These are phyloP conservation scores for Tetrapisispora taiwanensis DNA, from an alignment of 805 yeast genomes.

Conservation along the genomic window DNA sequence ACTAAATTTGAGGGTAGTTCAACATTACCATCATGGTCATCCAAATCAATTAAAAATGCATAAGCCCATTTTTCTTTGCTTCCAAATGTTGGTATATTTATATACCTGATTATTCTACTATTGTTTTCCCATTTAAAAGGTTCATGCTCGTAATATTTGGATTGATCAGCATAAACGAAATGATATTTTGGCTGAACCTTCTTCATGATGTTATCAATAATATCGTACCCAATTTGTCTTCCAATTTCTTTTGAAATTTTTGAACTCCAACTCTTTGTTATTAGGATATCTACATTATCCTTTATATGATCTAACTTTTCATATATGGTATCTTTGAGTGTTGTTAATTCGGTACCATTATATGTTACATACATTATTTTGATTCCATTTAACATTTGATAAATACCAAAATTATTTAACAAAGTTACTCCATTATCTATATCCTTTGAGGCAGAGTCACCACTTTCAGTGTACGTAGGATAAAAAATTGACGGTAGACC, in stretches of 20 bases:
- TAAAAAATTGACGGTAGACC: slow-evolving; percentile 12
- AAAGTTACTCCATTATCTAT: slow-evolving; percentile 19
- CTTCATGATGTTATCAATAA: slow-evolving; percentile 39
- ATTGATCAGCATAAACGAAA: slow-evolving; percentile 37
- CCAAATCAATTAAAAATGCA: slow-evolving; percentile 45
- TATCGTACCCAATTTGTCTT: slow-evolving; percentile 35
- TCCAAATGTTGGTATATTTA: slow-evolving; percentile 54
- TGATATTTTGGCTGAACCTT: slow-evolving; percentile 53
- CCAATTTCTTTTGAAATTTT: slow-evolving; percentile 38
- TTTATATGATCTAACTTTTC: slow-evolving; percentile 8
- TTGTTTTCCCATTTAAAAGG: slow-evolving; percentile 48
- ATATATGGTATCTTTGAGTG: slow-evolving; percentile 20
- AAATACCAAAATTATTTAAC: slow-evolving; percentile 30
- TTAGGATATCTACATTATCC: slow-evolving; percentile 40
- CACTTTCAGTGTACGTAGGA: slow-evolving; percentile 9
- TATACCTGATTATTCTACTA: slow-evolving; percentile 45
- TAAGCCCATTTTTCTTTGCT: slow-evolving; percentile 58
- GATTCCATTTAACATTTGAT: slow-evolving; percentile 36
- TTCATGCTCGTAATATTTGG: slow-evolving; percentile 42
- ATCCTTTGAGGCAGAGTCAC: slow-evolving; percentile 6
- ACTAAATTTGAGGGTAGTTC: slow-evolving; percentile 20
- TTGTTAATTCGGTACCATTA: slow-evolving; percentile 8
- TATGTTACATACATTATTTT: slow-evolving; percentile 39
- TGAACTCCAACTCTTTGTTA: slow-evolving; percentile 54
- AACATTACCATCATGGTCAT: slow-evolving; percentile 16